Base-by-base conservation (phyloP, 306 rosid species). In the Fragaria nilgerrensis region DNA sequence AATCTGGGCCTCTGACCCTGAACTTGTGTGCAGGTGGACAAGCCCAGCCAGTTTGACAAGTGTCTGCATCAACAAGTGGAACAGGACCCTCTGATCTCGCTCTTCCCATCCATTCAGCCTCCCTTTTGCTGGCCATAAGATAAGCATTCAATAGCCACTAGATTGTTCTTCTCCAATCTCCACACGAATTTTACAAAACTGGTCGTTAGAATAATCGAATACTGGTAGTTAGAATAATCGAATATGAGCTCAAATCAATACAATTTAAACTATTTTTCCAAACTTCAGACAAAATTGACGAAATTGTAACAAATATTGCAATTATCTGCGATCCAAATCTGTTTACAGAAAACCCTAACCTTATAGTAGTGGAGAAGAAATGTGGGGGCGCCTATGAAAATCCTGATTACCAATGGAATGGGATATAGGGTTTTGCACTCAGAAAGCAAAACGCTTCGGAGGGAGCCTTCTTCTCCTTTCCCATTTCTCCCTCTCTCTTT, bases 1-100 rank as follows among this genome's bases (percentile, higher is more conserved):
- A 94, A 44, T 92, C 89, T 6, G 97, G 96, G 72, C 98, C 95
- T 85, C 98, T 92, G 58, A 94, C 95, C 91, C 88, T 76, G 83
- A 92, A 92, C 76, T 80, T 88, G 75, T 88, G 82, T 53, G 86
- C 89, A 69, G 94, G 96, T 56, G 97, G 98, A 44, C 90, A 75
- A 61, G 95, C 86, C 98, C 98, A 92, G 71, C 96, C 96, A 75
- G 86, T 88, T n/a, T 79, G 76, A 79, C 89, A 82, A 77, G 84
- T 89, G 58, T 84, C 80, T 67, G 82, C 84, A 73, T 86, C 89
- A 76, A 52, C 72, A 78, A 80, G 82, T n/a, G 96, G 96, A 81
- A 92, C 79, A 72, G 88, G 77, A 69, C 98, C 98, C 73, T 82
- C 97, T 64, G 90, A 86, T 80, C 64, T 86, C 74, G 89, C 86